phyloP scores from a whole-genome alignment of 106 monocot species.

The Dendrobium chrysotoxum region DNA sequence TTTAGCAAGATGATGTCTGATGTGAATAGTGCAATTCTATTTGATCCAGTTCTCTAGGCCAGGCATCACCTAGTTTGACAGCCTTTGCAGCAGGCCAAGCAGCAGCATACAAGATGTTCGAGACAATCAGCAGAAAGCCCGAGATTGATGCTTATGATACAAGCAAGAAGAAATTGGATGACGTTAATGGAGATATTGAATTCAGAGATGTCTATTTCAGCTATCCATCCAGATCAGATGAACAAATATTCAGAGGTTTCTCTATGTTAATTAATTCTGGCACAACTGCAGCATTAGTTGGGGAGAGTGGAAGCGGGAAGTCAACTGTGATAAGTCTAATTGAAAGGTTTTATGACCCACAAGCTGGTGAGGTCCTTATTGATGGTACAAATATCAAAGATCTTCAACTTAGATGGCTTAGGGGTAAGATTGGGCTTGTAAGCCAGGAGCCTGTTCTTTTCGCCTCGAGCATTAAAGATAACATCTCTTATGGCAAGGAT shows the following conservation, averaged over 20 bases:
- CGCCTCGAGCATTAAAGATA: slow-evolving; percentile 16
- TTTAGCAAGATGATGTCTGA: not conserved
- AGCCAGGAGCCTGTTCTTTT: slow-evolving; percentile 25
- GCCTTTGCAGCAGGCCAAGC: slow-evolving; percentile 16
- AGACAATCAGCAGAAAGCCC: slow-evolving; percentile 14
- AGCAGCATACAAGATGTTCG: slow-evolving; percentile 16
- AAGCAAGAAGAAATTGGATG: not conserved
- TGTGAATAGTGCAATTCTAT: not conserved
- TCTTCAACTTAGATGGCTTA: slow-evolving; percentile 10
- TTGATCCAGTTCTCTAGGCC: slow-evolving; percentile 15
- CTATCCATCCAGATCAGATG: slow-evolving; percentile 10
- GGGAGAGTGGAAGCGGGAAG: slow-evolving; percentile 14
- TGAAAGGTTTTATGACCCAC: slow-evolving; percentile 21
- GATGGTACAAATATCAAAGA: slow-evolving; percentile 16
- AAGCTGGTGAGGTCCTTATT: slow-evolving; percentile 13
- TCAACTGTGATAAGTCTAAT: slow-evolving; percentile 12
- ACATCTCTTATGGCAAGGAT: slow-evolving; percentile 18
- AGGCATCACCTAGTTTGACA: slow-evolving; percentile 11
- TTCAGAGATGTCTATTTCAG: slow-evolving; percentile 12
- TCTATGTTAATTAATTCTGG: slow-evolving; percentile 2
- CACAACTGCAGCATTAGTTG: slow-evolving; percentile 11
- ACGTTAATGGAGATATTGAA: slow-evolving; percentile 16
- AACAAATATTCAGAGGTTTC: slow-evolving; percentile 12
- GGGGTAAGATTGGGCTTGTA: slow-evolving; percentile 19
- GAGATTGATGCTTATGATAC: slow-evolving; percentile 16